Base-by-base conservation (phyloP, 1,284 basidiomycete species). In the Malassezia furfur region DNA sequence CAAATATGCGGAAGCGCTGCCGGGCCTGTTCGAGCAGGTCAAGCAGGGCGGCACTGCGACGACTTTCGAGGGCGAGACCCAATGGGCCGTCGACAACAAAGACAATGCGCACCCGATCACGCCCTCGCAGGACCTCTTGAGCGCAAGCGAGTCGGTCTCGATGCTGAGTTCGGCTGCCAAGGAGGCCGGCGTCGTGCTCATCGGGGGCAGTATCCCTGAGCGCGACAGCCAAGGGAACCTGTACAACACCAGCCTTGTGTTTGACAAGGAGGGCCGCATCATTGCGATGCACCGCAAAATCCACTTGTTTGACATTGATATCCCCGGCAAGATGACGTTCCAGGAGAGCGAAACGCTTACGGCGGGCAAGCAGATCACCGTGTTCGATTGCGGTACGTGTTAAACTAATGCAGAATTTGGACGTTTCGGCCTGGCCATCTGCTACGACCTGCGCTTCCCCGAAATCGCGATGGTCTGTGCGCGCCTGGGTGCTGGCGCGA, bases 241-340 rank as follows among this genome's bases (percentile, higher is more conserved):
- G 32, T 74, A 67, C 63, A 74, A 74, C 57, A 73, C 71, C 5
- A 61, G 63, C 35, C 61, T 60, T 44, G 89, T 90, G 2, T 94
- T 91, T 77, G 84, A 87, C 61, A 88, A 89, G 0, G 71, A 85
- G 75, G 91, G 91, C 82, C 83, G 86, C 48, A 81, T 96, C 38
- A 83, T 98, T 28, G 86, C 87, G 0, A 83, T 83, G 35, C 89
- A 96, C 75, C 84, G 93, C 51, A 96, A 99, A 76, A 82, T 98
- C 1, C 94, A 98, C 72, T 79, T 99, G 9, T 99, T 99, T 72
- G 93, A 99, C 75, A 96, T 99, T 60, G 88, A 98, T 73, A 93
- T 96, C 52, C 91, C 91, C 0, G 93, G 93, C 17, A 86, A 88
- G 75, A 96, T 98, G 76, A 90, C 79, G 4, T 98, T 98, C 83